Conservation (phyloP, 2,329 filamentous ascomycete species). For the Pezicula radicicola region DNA sequence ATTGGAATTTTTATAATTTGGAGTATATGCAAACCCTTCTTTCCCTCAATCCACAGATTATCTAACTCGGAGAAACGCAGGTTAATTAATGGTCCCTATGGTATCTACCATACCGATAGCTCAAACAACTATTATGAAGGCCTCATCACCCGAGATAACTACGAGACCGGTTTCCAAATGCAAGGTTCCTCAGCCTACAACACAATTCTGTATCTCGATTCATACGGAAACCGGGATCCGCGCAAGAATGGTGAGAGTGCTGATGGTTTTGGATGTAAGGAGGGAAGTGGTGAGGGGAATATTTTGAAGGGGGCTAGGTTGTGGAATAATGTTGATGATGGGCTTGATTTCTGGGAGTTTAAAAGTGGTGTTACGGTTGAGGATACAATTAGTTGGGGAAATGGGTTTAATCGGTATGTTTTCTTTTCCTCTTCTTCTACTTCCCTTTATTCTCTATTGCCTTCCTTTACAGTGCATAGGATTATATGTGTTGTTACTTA, state of each 20-base stretch:
- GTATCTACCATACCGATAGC: conserved; percentile 31
- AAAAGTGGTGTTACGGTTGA: conserved; percentile 39
- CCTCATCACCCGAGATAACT: conserved; percentile 35
- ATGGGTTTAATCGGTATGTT: conserved; percentile 34
- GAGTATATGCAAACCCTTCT: conserved; percentile 9
- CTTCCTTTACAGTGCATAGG: no score
- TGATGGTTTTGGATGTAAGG: conserved; percentile 46
- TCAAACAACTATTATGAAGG: conserved; percentile 34
- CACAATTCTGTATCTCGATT: conserved; percentile 39
- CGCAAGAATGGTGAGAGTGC: conserved; percentile 50
- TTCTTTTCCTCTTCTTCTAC: not conserved
- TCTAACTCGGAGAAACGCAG: not conserved
- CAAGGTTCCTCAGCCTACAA: conserved; percentile 34
- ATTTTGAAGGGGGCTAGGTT: conserved; percentile 40
- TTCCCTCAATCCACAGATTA: not conserved
- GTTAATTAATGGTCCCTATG: conserved; percentile 35
- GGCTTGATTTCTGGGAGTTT: conserved; percentile 41
- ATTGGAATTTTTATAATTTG: conserved; percentile 43
- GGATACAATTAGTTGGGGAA: conserved; percentile 43
- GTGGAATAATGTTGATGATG: conserved; percentile 50
- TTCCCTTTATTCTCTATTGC: no score
- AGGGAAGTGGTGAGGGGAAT: conserved; percentile 43
- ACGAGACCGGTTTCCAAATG: conserved; percentile 36
- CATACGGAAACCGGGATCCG: conserved; percentile 42
- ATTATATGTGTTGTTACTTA: not conserved